These are phyloP conservation scores for Basidiobolus meristosporus DNA, from an alignment of 371 early-diverging fungal genomes.

Conservation along the genomic window DNA sequence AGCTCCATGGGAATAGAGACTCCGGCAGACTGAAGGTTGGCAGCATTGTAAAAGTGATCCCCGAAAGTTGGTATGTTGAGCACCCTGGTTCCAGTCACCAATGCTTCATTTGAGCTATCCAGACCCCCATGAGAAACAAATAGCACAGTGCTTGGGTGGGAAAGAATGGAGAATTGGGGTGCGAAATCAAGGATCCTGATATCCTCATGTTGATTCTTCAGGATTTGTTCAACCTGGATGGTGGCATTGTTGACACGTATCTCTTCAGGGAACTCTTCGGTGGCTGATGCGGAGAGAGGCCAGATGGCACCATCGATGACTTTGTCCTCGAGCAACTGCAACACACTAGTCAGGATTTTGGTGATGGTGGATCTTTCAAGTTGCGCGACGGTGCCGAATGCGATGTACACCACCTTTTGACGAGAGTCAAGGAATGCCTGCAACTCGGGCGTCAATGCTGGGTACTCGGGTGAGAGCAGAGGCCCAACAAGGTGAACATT, in stretches of 20 bases:
- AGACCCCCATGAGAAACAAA: conserved; percentile 17
- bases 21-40: no score
- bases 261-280: not conserved
- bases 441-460: not conserved
- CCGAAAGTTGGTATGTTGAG: conserved; percentile 14
- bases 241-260: not conserved
- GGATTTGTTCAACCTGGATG: not conserved
- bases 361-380: not conserved
- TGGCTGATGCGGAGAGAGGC: not conserved
- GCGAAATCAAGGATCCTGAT: conserved; percentile 4
- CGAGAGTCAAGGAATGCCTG: not conserved
- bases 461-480: not conserved
- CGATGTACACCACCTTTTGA: not conserved
- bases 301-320: conserved; percentile 4
- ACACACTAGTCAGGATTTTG: not conserved
- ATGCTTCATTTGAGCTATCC: conserved; percentile 11
- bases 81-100: conserved; percentile 9
- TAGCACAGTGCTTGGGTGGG: conserved; percentile 9
- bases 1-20: no score
- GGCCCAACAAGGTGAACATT: not conserved
- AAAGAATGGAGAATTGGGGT: conserved; percentile 15
- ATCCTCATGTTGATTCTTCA: not conserved
- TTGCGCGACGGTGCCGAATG: not conserved
- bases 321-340: not conserved
- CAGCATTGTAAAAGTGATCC: conserved; percentile 10